Evolutionary conservation across 176 grass and related monocot species (phyloP).

Genomic region (maize (Zea mays)): DNA sequence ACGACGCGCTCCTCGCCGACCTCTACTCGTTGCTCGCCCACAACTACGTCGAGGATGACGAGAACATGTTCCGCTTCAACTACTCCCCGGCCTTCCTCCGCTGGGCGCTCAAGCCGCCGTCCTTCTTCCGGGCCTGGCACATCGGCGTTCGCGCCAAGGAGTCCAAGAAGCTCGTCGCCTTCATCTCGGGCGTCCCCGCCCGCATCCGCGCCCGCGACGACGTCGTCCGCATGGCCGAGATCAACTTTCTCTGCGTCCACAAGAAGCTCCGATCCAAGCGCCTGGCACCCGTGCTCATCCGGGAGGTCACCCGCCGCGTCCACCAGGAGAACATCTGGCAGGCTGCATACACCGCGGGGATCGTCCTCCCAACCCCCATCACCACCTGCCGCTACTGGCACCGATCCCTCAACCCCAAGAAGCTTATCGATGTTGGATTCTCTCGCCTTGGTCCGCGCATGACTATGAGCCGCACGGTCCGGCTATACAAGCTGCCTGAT

Average conservation of each 20-base stretch:
- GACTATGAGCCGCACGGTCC: slow-evolving; percentile 96
- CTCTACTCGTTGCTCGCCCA: slow-evolving; percentile 82
- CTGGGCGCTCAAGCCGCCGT: slow-evolving; percentile 90
- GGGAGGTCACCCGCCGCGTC: slow-evolving; percentile 90
- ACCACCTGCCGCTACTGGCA: slow-evolving; percentile 99
- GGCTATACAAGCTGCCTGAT: slow-evolving; percentile 92
- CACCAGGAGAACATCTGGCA: slow-evolving; percentile 99
- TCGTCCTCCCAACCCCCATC: slow-evolving; percentile 91
- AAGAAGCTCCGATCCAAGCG: slow-evolving; percentile 99
- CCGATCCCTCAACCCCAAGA: slow-evolving; percentile 88
- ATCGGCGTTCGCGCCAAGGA: slow-evolving; percentile 94
- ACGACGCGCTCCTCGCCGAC: slow-evolving; percentile 71
- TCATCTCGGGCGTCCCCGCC: slow-evolving; percentile 90
- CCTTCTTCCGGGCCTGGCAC: slow-evolving; percentile 92
- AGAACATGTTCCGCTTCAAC: slow-evolving; percentile 99
- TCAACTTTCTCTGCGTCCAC: slow-evolving; percentile 99
- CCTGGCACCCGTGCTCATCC: slow-evolving; percentile 95
- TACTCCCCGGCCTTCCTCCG: slow-evolving; percentile 89
- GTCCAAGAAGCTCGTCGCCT: slow-evolving; percentile 88
- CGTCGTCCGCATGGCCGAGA: slow-evolving; percentile 93
- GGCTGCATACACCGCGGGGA: slow-evolving; percentile 90
- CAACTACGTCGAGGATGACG: slow-evolving; percentile 99
- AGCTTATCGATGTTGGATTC: slow-evolving; percentile 95
- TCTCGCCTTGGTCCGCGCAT: slow-evolving; percentile 84
- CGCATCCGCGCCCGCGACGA: slow-evolving; percentile 79